These are phyloP conservation scores for Aureobasidium musti DNA, from an alignment of 2,329 filamentous ascomycete genomes.

Conservation along the genomic window DNA sequence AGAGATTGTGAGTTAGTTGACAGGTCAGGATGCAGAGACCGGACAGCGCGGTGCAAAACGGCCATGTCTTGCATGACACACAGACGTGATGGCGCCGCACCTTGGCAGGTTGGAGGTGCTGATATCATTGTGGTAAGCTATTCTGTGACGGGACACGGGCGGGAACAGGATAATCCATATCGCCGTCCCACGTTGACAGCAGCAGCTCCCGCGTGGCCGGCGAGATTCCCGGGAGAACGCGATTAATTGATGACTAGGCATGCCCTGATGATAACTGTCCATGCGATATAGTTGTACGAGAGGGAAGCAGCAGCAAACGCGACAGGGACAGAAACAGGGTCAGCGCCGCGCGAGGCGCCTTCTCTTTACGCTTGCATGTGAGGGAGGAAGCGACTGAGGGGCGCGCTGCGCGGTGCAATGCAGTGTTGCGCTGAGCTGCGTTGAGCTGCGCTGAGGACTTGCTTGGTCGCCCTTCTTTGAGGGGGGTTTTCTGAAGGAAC, in stretches of 20 bases:
- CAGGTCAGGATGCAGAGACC: conserved; percentile 26
- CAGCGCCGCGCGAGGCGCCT: conserved; percentile 6
- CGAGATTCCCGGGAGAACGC: conserved; percentile 11
- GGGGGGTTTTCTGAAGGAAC: conserved; percentile 8
- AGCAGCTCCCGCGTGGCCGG: conserved; percentile 26
- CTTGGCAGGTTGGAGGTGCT: conserved; percentile 20
- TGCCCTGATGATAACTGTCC: conserved; percentile 7
- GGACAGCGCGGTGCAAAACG: conserved; percentile 18
- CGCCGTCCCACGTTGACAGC: conserved; percentile 28
- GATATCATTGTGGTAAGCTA: conserved; percentile 25
- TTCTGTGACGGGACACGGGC: neutral
- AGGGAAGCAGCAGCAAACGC: neutral
- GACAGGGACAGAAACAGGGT: neutral
- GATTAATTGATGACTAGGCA: conserved; percentile 19
- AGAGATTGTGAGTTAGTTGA: conserved; percentile 11
- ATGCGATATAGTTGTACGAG: conserved; percentile 21
- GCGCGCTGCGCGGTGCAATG: conserved; percentile 13
- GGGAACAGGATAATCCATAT: conserved; percentile 11
- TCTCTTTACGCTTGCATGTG: conserved; percentile 24
- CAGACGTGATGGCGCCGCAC: conserved; percentile 25
- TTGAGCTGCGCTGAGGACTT: neutral
- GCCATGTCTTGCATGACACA: conserved; percentile 28
- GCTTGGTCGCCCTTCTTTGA: neutral
- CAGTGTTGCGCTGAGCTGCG: neutral
- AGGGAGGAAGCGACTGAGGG: conserved; percentile 14